Percentiles rank a stretch among this genome's conserved stretches.
Evolutionary conservation across 2,329 filamentous ascomycete genomes (phyloP).

Genomic region (Metarhizium rileyi): DNA sequence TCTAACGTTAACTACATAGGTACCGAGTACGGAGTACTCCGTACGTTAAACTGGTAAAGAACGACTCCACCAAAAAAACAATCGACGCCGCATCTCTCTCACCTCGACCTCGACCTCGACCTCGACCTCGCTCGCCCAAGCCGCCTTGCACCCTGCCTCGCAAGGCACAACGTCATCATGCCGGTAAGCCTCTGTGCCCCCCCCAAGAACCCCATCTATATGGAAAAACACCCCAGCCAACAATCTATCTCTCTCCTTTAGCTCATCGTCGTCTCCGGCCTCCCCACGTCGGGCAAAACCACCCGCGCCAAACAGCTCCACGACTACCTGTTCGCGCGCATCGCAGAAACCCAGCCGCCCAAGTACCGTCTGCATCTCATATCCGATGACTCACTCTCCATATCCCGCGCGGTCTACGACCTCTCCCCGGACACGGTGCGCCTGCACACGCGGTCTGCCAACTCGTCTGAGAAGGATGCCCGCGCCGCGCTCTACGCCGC

Average conservation of each 20-base stretch:
- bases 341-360: conserved; percentile 26
- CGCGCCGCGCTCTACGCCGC: conserved; percentile 67
- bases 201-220: too few relatives aligned
- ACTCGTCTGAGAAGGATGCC: conserved; percentile 71
- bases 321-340: conserved; percentile 50
- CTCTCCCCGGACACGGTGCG: conserved; percentile 42
- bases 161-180: background rate
- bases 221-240: background rate
- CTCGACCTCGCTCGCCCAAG: background rate
- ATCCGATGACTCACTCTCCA: conserved; percentile 61
- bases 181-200: background rate
- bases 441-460: conserved; percentile 57
- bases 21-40: too few relatives aligned
- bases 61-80: background rate
- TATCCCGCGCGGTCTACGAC: conserved; percentile 63
- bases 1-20: too few relatives aligned
- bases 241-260: too few relatives aligned
- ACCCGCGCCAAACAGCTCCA: conserved; percentile 57
- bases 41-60: too few relatives aligned
- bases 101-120: too few relatives aligned
- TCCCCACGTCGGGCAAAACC: conserved; percentile 60
- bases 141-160: background rate
- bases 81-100: too few relatives aligned
- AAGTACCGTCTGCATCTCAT: conserved; percentile 63
- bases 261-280: conserved; percentile 58